Percentiles rank a stretch among this genome's conserved stretches.
These are phyloP conservation scores for Aureococcus anophagefferens DNA, from an alignment of 108 stramenopile species.

Conservation along the genomic window DNA sequence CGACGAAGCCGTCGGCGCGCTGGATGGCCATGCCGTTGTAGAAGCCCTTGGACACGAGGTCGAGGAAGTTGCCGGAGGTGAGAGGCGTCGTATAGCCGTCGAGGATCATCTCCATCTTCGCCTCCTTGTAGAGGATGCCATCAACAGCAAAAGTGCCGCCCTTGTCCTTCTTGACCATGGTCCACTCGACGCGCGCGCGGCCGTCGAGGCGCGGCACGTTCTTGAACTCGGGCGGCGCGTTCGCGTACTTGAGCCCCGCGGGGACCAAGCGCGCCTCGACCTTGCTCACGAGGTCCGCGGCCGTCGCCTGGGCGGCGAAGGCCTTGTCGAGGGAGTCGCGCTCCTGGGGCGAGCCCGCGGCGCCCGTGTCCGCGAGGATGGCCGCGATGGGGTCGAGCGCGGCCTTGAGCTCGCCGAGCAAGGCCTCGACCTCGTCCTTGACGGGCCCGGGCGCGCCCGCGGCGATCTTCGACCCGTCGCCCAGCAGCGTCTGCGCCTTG, in stretches of 20 bases:
- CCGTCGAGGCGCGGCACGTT: constrained; percentile 71
- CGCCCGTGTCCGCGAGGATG: constrained; percentile 48
- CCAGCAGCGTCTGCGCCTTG: constrained; percentile 48
- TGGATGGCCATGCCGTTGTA: constrained; percentile 89
- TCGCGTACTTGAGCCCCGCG: constrained; percentile 14
- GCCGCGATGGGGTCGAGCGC: constrained; percentile 47
- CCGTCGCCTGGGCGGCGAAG: constrained; percentile 55
- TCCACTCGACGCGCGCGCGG: constrained; percentile 81
- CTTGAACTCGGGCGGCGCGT: constrained; percentile 65
- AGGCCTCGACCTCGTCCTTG: constrained; percentile 29
- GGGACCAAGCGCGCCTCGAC: constrained; percentile 89
- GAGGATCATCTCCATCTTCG: constrained; percentile 79
- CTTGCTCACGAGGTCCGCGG: constrained; percentile 48
- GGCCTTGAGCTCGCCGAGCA: constrained; percentile 40
- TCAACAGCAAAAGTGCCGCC: constrained; percentile 71
- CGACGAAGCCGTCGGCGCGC: constrained; percentile 90
- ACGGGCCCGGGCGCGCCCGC: constrained; percentile 52
- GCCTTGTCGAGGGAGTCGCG: constrained; percentile 67
- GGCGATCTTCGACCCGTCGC: constrained; percentile 48
- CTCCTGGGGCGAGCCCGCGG: constrained; percentile 70
- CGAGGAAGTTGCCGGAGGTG: constrained; percentile 83
- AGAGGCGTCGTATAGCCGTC: constrained; percentile 88
- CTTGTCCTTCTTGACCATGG: constrained; percentile 58
- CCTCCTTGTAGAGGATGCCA: constrained; percentile 62
- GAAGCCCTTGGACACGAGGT: constrained; percentile 86